Evolutionary conservation across 176 grass and related monocot genomes (phyloP).

Genomic region (Juncus inflexus): DNA sequence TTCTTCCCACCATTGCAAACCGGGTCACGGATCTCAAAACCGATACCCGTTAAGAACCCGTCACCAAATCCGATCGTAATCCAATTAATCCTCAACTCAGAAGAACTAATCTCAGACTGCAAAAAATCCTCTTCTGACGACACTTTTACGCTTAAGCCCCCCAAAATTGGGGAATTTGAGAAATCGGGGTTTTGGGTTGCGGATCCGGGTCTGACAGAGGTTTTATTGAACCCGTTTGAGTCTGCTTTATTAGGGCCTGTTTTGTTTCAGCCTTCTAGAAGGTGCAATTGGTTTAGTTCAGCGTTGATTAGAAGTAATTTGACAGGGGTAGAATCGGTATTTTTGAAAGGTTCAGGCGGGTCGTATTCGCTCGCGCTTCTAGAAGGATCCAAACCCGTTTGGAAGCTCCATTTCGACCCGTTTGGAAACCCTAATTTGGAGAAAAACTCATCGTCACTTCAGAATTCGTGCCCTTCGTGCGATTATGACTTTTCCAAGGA

Average conservation of each 20-base stretch:
- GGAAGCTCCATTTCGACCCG: slow-evolving; percentile 72
- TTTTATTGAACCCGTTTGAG: slow-evolving; percentile 47
- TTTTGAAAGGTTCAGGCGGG: slow-evolving; percentile 70
- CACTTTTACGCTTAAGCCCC: slow-evolving; percentile 67
- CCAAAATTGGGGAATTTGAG: slow-evolving; percentile 56
- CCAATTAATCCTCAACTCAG: slow-evolving; percentile 77
- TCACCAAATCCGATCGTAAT: slow-evolving; percentile 49
- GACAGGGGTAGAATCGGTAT: slow-evolving; percentile 74
- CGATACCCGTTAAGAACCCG: slow-evolving; percentile 71
- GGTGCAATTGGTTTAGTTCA: slow-evolving; percentile 83
- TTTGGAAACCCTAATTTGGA: slow-evolving; percentile 25
- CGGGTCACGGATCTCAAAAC: slow-evolving; percentile 68
- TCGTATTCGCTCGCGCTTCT: slow-evolving; percentile 64
- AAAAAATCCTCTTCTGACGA: slow-evolving; percentile 59
- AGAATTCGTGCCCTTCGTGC: slow-evolving; percentile 42
- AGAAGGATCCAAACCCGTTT: slow-evolving; percentile 68
- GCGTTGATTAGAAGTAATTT: slow-evolving; percentile 80
- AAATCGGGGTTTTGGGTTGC: slow-evolving; percentile 83
- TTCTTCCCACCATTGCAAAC: slow-evolving; percentile 80
- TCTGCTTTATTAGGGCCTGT: slow-evolving; percentile 69
- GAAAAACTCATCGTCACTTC: slow-evolving; percentile 29
- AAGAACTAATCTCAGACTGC: slow-evolving; percentile 66
- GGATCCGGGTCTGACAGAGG: slow-evolving; percentile 57
- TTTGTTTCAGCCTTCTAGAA: slow-evolving; percentile 79
- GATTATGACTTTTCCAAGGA: slow-evolving; percentile 60